A percentile compares a stretch with the other conserved stretches of the same genome.
phyloP scores from a whole-genome alignment of 768 basidiomycete genomes.

The Suillus plorans region DNA sequence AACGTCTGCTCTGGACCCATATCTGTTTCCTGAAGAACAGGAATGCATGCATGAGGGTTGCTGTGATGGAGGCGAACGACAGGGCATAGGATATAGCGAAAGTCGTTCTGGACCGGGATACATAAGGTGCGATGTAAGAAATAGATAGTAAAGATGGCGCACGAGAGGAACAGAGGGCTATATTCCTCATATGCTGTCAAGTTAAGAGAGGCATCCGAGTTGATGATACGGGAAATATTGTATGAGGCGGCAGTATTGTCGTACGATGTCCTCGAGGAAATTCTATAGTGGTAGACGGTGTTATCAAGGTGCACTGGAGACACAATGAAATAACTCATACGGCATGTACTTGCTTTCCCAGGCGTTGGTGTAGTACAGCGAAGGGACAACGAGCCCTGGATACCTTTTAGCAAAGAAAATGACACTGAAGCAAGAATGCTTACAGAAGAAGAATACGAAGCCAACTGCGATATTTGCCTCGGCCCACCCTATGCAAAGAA shows the following conservation, averaged over 20 bases:
- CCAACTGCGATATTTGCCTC: slow-evolving; percentile 66
- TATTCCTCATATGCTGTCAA: slow-evolving; percentile 53
- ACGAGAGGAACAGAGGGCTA: slow-evolving; percentile 61
- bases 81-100: slow-evolving; percentile 81
- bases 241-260: slow-evolving; percentile 61
- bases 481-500: slow-evolving; percentile 59
- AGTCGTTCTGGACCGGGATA: slow-evolving; percentile 39
- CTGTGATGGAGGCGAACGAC: slow-evolving; percentile 80
- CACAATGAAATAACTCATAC: slow-evolving; percentile 29
- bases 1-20: slow-evolving; percentile 64
- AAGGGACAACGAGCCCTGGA: slow-evolving; percentile 55
- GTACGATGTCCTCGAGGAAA: slow-evolving; percentile 64
- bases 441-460: slow-evolving; percentile 70
- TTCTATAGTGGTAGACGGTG: slow-evolving; percentile 28
- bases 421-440: slow-evolving; percentile 35
- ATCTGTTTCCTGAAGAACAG: slow-evolving; percentile 82
- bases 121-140: slow-evolving; percentile 21
- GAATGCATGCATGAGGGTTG: slow-evolving; percentile 70
- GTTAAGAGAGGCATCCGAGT: slow-evolving; percentile 54
- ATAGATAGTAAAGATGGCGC: slow-evolving; percentile 20
- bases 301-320: background rate
- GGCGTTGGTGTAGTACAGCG: slow-evolving; percentile 67
- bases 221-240: slow-evolving; percentile 58
- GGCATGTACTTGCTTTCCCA: slow-evolving; percentile 61
- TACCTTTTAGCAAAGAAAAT: slow-evolving; percentile 49